Percentiles rank a stretch among this genome's conserved stretches.
These are phyloP conservation scores for Nicotiana tabacum DNA, from an alignment of 257 asterid genomes.

Conservation along the genomic window DNA sequence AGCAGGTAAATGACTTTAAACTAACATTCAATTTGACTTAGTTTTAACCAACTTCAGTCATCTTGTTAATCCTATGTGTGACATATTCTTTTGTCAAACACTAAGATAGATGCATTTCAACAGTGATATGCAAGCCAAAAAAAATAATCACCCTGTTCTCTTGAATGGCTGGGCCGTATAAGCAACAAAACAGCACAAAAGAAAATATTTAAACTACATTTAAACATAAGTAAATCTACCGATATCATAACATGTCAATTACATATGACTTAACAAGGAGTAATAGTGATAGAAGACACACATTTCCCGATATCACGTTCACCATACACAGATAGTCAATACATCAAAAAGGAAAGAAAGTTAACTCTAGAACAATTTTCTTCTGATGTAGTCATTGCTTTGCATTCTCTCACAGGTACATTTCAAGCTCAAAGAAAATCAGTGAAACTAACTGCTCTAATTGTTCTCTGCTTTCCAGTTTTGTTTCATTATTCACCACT, in stretches of 20 bases:
- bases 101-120: no score
- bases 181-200: constrained; percentile 1
- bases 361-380: neutral
- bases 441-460: neutral
- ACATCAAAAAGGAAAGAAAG: neutral
- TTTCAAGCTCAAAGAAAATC: neutral
- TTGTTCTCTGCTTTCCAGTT: neutral
- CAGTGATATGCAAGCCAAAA: no score
- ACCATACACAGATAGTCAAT: neutral
- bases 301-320: neutral
- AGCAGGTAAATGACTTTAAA: no score
- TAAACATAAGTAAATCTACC: neutral
- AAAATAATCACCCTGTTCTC: constrained; percentile 42
- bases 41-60: no score
- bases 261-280: neutral
- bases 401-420: constrained; percentile 76
- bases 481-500: neutral
- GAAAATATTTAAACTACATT: neutral
- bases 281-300: neutral
- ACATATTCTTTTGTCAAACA: no score
- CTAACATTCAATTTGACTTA: no score
- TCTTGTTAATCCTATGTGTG: no score
- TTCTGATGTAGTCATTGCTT: constrained; percentile 42
- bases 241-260: neutral
- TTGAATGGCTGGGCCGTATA: constrained; percentile 52